Conservation (phyloP, 2,329 filamentous ascomycete species). For the Trichophyton equinum region DNA sequence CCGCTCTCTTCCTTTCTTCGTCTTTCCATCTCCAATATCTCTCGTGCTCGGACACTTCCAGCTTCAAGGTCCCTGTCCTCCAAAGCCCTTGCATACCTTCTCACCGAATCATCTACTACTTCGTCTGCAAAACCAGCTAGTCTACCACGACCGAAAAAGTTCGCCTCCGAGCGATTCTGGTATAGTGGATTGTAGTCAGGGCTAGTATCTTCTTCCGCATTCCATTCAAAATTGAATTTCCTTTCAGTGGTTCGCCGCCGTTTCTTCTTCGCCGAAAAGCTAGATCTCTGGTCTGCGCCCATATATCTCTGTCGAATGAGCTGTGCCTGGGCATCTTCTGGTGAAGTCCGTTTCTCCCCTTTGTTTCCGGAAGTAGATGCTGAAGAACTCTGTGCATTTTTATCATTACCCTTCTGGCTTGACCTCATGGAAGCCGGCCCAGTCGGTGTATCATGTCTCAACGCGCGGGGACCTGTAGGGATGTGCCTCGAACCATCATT, state of each 20-base stretch:
- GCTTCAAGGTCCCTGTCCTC: conserved; percentile 63
- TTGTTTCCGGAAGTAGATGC: conserved; percentile 18
- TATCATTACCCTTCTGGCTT: conserved; percentile 36
- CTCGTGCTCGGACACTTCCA: conserved; percentile 61
- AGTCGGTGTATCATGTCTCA: conserved; percentile 42
- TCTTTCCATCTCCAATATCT: conserved; percentile 75
- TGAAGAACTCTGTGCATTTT: conserved; percentile 31
- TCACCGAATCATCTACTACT: conserved; percentile 38
- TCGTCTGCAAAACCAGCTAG: conserved; percentile 55
- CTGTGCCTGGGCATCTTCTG: conserved; percentile 56
- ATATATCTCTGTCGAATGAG: conserved; percentile 75
- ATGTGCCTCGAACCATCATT: conserved; percentile 29
- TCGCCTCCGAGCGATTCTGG: conserved; percentile 51
- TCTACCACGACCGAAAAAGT: conserved; percentile 56
- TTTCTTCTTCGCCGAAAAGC: conserved; percentile 93
- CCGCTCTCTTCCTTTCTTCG: conserved; percentile 59
- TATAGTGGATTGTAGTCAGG: conserved; percentile 73
- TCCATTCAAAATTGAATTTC: conserved; percentile 99
- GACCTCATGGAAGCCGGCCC: conserved; percentile 41
- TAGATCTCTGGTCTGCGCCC: conserved; percentile 79
- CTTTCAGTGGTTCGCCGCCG: conserved; percentile 81
- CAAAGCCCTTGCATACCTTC: conserved; percentile 54
- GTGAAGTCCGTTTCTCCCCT: conserved; percentile 32
- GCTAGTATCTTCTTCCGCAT: conserved; percentile 84
- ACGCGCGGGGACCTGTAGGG: conserved; percentile 61